A percentile compares a stretch with the other conserved stretches of the same genome.
Evolutionary conservation across 2,329 filamentous ascomycete species (phyloP).

Genomic region (Colletotrichum musicola): DNA sequence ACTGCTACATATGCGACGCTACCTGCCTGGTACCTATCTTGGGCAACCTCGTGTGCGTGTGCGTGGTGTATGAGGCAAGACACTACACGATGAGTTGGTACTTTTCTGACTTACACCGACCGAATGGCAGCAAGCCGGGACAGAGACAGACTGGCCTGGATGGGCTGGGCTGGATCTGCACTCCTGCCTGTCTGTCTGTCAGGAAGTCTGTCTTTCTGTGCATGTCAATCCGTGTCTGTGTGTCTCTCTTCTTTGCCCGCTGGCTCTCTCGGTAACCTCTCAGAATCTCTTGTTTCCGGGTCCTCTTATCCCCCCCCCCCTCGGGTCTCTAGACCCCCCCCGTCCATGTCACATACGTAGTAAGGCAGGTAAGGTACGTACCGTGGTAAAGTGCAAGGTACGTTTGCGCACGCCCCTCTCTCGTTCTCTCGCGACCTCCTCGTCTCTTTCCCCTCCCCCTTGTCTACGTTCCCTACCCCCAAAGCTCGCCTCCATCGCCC

Average conservation of each 20-base stretch:
- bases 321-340: constrained; percentile 4
- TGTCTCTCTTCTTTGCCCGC: too few relatives aligned
- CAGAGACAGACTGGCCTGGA: constrained; percentile 15
- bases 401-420: constrained; percentile 19
- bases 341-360: constrained; percentile 15
- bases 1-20: not conserved
- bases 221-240: too few relatives aligned
- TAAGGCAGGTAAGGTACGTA: not conserved
- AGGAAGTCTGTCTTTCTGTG: too few relatives aligned
- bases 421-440: not conserved
- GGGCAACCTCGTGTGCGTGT: too few relatives aligned
- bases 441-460: not conserved
- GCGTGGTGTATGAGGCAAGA: too few relatives aligned
- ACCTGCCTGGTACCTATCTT: not conserved
- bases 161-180: constrained; percentile 19
- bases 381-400: not conserved
- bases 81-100: too few relatives aligned
- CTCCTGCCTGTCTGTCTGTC: not conserved
- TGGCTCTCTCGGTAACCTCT: constrained; percentile 18
- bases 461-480: not conserved
- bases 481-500: constrained; percentile 22
- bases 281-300: constrained; percentile 10
- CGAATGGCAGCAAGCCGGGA: too few relatives aligned
- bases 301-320: not conserved
- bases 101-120: too few relatives aligned